phyloP scores from a whole-genome alignment of 2,329 filamentous ascomycete species.

The Zymoseptoria tritici region DNA sequence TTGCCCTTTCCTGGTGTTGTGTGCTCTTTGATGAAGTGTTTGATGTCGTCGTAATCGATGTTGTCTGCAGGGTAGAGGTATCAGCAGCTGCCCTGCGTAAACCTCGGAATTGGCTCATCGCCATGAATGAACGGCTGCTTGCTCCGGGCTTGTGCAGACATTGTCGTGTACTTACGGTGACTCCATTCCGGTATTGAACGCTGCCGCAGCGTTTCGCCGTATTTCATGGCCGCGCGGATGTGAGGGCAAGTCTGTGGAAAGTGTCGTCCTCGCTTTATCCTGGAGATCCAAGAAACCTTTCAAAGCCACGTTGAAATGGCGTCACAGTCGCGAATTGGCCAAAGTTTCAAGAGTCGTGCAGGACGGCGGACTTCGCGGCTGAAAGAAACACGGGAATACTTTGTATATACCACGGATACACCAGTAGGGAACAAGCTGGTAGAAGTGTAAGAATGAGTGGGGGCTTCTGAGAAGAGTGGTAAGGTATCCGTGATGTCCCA shows the following conservation, averaged over 20 bases:
- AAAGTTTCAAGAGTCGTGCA: neutral
- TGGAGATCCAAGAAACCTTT: neutral
- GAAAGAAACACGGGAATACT: neutral
- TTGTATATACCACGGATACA: neutral
- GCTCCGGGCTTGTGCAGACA: neutral
- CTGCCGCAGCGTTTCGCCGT: constrained; percentile 64
- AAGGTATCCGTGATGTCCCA: neutral
- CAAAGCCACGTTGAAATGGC: neutral
- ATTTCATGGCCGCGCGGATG: constrained; percentile 54
- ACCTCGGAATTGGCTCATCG: neutral
- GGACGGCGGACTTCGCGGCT: neutral
- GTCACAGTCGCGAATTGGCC: neutral
- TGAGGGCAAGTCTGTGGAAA: neutral
- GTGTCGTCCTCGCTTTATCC: neutral
- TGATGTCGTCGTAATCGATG: constrained; percentile 82
- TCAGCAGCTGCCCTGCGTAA: neutral
- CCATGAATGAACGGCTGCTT: neutral
- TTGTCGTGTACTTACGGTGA: constrained; percentile 48
- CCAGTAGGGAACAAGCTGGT: neutral
- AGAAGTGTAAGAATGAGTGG: neutral
- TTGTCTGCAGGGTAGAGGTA: constrained; percentile 51
- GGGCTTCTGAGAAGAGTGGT: neutral
- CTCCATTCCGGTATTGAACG: constrained; percentile 78
- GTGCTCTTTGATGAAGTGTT: constrained; percentile 73
- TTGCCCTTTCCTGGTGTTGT: constrained; percentile 64